Conservation (phyloP, 768 basidiomycete species). For the Ephemerocybe angulata region DNA sequence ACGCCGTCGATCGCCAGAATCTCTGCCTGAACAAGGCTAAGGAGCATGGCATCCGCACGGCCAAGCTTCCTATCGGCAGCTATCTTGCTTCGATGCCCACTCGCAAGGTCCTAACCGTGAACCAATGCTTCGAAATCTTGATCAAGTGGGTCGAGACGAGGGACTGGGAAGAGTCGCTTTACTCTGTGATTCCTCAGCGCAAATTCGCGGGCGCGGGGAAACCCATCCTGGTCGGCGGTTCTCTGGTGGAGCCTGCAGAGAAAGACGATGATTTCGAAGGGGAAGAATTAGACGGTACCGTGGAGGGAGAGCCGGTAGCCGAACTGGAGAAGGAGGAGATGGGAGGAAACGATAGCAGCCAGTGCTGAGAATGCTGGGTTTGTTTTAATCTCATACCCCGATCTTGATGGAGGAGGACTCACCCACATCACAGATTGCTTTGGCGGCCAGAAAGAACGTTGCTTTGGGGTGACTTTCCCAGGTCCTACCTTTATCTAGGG, state of each 20-base stretch:
- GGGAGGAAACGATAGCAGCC: background rate
- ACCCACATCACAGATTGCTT: background rate
- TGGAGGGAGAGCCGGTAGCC: background rate
- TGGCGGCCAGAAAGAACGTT: no score
- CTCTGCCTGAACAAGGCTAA: constrained; percentile 87
- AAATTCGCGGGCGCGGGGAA: constrained; percentile 60
- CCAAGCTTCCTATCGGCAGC: constrained; percentile 91
- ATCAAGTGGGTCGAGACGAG: constrained; percentile 82
- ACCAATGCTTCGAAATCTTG: constrained; percentile 93
- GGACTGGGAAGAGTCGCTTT: constrained; percentile 84
- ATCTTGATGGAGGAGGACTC: constrained; percentile 5
- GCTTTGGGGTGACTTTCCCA: no score
- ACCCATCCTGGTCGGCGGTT: constrained; percentile 6
- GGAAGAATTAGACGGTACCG: background rate
- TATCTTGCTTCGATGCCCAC: constrained; percentile 82
- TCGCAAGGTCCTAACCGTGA: constrained; percentile 95
- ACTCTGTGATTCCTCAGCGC: constrained; percentile 86
- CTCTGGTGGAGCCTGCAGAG: constrained; percentile 15
- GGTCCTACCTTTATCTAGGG: no score
- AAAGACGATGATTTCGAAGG: no score
- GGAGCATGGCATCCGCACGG: constrained; percentile 70
- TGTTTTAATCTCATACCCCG: constrained; percentile 4
- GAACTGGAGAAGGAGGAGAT: background rate
- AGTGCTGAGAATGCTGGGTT: background rate
- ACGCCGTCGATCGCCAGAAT: constrained; percentile 46